Evolutionary conservation across 1,284 basidiomycete species (phyloP).

Genomic region (Agaricales sp.): DNA sequence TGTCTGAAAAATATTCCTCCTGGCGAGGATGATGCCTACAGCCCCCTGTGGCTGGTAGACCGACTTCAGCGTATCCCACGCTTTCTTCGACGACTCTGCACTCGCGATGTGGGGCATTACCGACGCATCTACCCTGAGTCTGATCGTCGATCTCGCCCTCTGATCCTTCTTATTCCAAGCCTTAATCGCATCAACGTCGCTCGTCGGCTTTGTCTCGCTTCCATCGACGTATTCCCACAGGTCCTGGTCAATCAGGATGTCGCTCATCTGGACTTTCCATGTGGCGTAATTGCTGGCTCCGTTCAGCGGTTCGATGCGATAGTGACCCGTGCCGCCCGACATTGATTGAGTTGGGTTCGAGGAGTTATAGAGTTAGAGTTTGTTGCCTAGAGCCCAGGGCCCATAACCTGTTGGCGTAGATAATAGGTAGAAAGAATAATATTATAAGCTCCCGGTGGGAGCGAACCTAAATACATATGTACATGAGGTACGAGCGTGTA

Average conservation of each 20-base stretch:
- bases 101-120: conserved; percentile 15
- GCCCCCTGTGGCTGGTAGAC: conserved; percentile 19
- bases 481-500: no score
- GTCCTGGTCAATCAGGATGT: conserved; percentile 19
- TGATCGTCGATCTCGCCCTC: conserved; percentile 17
- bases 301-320: conserved; percentile 19
- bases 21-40: conserved; percentile 14
- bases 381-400: background rate
- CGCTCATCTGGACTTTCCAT: conserved; percentile 21
- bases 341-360: background rate
- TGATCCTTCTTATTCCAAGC: conserved; percentile 16
- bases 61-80: conserved; percentile 17
- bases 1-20: conserved; percentile 17
- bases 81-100: conserved; percentile 13
- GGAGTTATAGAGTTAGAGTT: background rate
- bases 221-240: conserved; percentile 14
- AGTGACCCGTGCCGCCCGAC: background rate
- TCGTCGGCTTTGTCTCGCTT: conserved; percentile 2
- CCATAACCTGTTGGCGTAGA: background rate
- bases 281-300: conserved; percentile 19
- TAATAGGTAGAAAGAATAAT: no score
- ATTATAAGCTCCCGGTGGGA: no score
- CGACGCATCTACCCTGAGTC: conserved; percentile 14
- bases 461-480: no score
- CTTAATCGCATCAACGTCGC: conserved; percentile 4